Percentiles rank a stretch among this genome's conserved stretches.
These are phyloP conservation scores for Cucurbitaria berberidis DNA, from an alignment of 2,329 filamentous ascomycete species.

Conservation along the genomic window DNA sequence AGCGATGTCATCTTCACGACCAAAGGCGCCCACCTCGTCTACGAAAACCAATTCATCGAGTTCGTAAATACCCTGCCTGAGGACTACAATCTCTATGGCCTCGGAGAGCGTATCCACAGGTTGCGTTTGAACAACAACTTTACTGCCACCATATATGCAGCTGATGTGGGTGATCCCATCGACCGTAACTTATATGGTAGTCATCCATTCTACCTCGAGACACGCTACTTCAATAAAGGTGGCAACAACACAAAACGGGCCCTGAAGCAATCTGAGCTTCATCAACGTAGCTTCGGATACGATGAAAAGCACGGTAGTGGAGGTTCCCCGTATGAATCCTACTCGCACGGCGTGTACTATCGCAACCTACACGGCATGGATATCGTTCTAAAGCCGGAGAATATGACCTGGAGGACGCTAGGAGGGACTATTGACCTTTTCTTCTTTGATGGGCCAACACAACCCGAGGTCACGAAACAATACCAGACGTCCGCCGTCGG, in stretches of 20 bases:
- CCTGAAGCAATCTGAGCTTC: slow-evolving; percentile 60
- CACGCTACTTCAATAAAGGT: slow-evolving; percentile 71
- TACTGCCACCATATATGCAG: slow-evolving; percentile 71
- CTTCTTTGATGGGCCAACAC: slow-evolving; percentile 76
- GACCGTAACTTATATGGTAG: slow-evolving; percentile 74
- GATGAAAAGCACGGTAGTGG: slow-evolving; percentile 6
- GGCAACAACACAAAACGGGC: slow-evolving; percentile 58
- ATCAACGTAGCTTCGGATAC: slow-evolving; percentile 18
- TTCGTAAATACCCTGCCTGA: slow-evolving; percentile 70
- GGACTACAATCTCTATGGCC: slow-evolving; percentile 76
- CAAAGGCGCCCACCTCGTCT: slow-evolving; percentile 68
- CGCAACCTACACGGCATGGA: slow-evolving; percentile 81
- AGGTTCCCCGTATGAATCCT: slow-evolving; percentile 65
- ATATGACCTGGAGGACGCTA: slow-evolving; percentile 74
- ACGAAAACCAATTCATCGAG: slow-evolving; percentile 79
- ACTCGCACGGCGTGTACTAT: slow-evolving; percentile 77
- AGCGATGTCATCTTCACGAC: slow-evolving; percentile 74
- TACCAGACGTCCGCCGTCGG: slow-evolving; percentile 73
- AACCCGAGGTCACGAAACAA: slow-evolving; percentile 70
- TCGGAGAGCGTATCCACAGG: slow-evolving; percentile 75
- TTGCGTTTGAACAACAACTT: slow-evolving; percentile 75
- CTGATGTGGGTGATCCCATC: slow-evolving; percentile 70
- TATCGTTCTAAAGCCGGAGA: slow-evolving; percentile 66
- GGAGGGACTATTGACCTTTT: slow-evolving; percentile 81
- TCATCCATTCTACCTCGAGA: slow-evolving; percentile 82